Base-by-base conservation (phyloP, 1,284 basidiomycete species). In the Microbotryum saponariae region DNA sequence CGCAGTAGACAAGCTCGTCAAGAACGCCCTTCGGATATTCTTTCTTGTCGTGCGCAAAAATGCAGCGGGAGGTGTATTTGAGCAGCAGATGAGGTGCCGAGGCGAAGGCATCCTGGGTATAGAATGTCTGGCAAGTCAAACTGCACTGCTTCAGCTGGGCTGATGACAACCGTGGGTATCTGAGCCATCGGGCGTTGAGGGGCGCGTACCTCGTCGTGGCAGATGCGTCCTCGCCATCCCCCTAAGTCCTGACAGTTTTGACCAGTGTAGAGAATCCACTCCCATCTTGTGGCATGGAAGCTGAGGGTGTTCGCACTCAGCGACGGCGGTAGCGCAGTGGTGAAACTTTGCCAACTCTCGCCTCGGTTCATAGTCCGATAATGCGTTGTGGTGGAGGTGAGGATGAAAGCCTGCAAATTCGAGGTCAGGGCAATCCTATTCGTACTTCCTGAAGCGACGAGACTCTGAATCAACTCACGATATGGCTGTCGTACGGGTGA, bases 301-400 rank as follows among this genome's bases (percentile, higher is more conserved):
- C 86, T 83, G 12, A 96, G 81, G 5, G 89, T 87, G 47, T 78
- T 77, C 6, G 80, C 71, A 12, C 83, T 79, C 48, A 82, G 77
- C 4, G 86, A 83, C 1, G 86, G 84, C 7, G 80, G 70, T 5
- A 82, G 69, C 1, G 85, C 84, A 54, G 90, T 81, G 5, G 84
- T 77, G 74, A 94, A 97, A 0, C 82, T 74, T 59, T 83, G 83
- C 92, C 92, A 97, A 47, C 85, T 83, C 74, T 82, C 83, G 58
- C 92, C 92, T 65, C 87, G 82, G 76, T 97, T 86, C 48, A 83
- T 83, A 1, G 92, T 91, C 29, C 87, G 85, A 75, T 88, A 96
- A 75, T 96, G 91, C 31, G 74, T 87, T 23, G 69, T 84, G 44
- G 79, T 78, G 25, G 81, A 79, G 7, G 88, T 88, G 63, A 97